These are phyloP conservation scores for Hypericum perforatum DNA, from an alignment of 345 rosid species.

Conservation along the genomic window DNA sequence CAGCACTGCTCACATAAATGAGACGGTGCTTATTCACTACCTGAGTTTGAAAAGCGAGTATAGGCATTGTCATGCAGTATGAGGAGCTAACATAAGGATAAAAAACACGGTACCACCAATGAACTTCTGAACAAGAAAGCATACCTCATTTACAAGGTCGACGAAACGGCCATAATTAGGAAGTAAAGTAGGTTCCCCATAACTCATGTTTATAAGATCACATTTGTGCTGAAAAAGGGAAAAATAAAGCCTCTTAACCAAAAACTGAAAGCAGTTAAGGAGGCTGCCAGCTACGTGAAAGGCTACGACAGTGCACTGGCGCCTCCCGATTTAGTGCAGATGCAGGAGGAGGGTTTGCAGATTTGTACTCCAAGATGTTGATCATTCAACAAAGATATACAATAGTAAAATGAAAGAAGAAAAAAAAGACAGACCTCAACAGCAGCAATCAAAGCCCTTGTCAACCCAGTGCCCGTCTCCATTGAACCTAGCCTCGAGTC, in stretches of 20 bases:
- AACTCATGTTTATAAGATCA: constrained; percentile 98
- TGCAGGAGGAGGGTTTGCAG: not conserved
- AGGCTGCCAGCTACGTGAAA: not conserved
- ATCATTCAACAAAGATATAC: not conserved
- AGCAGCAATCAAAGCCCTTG: constrained; percentile 79
- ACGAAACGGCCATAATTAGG: constrained; percentile 98
- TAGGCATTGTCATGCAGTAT: constrained; percentile 11
- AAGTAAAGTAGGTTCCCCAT: constrained; percentile 70
- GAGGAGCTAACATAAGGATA: constrained; percentile 4
- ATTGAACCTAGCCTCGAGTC: constrained; percentile 87
- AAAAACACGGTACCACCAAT: not conserved
- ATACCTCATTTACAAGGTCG: constrained; percentile 90
- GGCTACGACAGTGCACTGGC: constrained; percentile 1
- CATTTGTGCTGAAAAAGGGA: constrained; percentile 71
- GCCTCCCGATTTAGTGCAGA: not conserved
- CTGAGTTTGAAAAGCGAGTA: constrained; percentile 27
- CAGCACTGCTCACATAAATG: constrained; percentile 94
- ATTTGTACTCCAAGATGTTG: not conserved
- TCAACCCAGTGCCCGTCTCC: constrained; percentile 98
- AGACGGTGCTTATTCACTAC: constrained; percentile 81
- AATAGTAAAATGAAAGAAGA: not conserved
- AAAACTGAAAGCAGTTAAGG: not conserved
- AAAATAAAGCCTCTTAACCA: not conserved
- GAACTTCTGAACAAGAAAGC: constrained; percentile 12
- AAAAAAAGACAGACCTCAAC: constrained; percentile 51